These are phyloP conservation scores for Pseudogymnoascus sp. DNA, from an alignment of 2,329 filamentous ascomycete genomes.

Conservation along the genomic window DNA sequence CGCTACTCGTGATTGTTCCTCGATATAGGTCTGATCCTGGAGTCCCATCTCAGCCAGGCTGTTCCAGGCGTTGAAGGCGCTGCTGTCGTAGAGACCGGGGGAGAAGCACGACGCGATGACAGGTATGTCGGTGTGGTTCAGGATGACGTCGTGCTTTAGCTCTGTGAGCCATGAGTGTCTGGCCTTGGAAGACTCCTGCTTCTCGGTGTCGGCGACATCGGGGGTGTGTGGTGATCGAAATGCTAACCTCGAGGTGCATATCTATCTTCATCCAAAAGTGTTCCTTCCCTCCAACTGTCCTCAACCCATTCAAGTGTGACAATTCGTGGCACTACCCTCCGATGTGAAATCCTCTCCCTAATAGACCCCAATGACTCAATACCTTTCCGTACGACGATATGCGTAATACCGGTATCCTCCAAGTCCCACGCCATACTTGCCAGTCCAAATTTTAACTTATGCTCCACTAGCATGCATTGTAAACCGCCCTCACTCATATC, in stretches of 20 bases:
- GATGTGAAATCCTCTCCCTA: conserved; percentile 36
- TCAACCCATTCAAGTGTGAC: conserved; percentile 66
- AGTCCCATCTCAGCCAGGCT: not conserved
- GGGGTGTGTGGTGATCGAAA: conserved; percentile 18
- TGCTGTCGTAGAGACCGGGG: conserved; percentile 39
- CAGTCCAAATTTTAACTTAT: conserved; percentile 60
- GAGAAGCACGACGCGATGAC: conserved; percentile 37
- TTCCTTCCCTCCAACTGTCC: conserved; percentile 71
- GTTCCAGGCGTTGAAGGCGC: conserved; percentile 38
- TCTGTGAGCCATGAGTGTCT: conserved; percentile 9
- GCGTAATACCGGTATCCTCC: conserved; percentile 53
- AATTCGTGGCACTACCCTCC: conserved; percentile 53
- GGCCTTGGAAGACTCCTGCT: not conserved
- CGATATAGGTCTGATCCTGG: not conserved
- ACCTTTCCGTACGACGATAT: conserved; percentile 53
- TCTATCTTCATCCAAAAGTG: conserved; percentile 69
- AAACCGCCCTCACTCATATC: conserved; percentile 20
- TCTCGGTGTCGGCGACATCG: conserved; percentile 19
- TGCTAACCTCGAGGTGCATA: conserved; percentile 28
- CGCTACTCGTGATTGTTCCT: not conserved
- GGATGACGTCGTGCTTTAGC: conserved; percentile 23
- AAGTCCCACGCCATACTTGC: conserved; percentile 47
- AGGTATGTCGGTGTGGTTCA: conserved; percentile 28
- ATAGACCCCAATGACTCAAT: conserved; percentile 22
- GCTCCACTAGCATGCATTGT: conserved; percentile 39